Conservation (phyloP, 1,284 basidiomycete genomes). For the Cystobasidium pallidum region DNA sequence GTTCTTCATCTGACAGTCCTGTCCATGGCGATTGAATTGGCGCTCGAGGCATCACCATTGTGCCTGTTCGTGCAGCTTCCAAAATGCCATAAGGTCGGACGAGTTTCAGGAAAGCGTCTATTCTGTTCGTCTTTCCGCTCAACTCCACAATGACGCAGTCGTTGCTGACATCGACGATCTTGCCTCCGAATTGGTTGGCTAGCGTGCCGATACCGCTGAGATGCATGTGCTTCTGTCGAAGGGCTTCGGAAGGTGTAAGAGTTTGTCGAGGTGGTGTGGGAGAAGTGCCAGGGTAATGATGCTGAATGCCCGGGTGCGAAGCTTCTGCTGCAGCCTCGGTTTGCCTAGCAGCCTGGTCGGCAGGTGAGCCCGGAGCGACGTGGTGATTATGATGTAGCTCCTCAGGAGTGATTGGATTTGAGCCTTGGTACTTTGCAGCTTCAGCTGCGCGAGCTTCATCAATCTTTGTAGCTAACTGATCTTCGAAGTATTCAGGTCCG, state of each 20-base stretch:
- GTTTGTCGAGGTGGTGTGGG: slow-evolving; percentile 50
- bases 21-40: slow-evolving; percentile 73
- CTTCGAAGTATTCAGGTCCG: slow-evolving; percentile 94
- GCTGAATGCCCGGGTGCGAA: slow-evolving; percentile 54
- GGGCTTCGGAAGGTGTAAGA: slow-evolving; percentile 76
- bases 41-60: slow-evolving; percentile 95
- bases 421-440: slow-evolving; percentile 28
- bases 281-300: slow-evolving; percentile 48
- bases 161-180: slow-evolving; percentile 92
- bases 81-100: slow-evolving; percentile 94
- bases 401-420: slow-evolving; percentile 63
- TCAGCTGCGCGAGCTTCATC: slow-evolving; percentile 39
- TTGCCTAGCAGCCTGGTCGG: slow-evolving; percentile 41
- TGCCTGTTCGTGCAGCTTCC: slow-evolving; percentile 89
- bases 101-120: slow-evolving; percentile 90
- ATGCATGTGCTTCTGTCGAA: slow-evolving; percentile 87
- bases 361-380: slow-evolving; percentile 45
- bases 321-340: slow-evolving; percentile 44
- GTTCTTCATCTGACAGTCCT: slow-evolving; percentile 62
- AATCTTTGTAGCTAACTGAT: slow-evolving; percentile 64
- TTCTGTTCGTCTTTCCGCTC: slow-evolving; percentile 84
- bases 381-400: slow-evolving; percentile 37
- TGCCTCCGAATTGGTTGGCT: slow-evolving; percentile 85
- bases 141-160: slow-evolving; percentile 94
- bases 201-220: slow-evolving; percentile 83